phyloP scores from a whole-genome alignment of 192 early-diverging fungal genomes.

The Coemansia sp. region DNA sequence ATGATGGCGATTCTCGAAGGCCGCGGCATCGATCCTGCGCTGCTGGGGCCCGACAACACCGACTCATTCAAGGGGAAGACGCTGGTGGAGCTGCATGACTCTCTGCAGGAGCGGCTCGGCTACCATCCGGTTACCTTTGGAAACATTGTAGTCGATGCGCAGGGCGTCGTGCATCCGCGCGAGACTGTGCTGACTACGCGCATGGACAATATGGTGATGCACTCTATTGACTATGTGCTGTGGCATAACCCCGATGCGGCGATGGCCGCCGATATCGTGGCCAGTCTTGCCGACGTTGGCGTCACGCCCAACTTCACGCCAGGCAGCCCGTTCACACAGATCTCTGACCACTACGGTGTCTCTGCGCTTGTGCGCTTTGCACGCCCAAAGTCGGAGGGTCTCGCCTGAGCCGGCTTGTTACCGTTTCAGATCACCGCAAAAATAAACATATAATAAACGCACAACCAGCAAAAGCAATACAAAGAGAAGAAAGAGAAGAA shows the following conservation, averaged over 20 bases:
- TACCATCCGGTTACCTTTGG: slow-evolving; percentile 82
- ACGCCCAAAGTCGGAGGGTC: not conserved
- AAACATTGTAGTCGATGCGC: slow-evolving; percentile 57
- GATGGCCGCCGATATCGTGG: slow-evolving; percentile 14
- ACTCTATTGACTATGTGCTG: slow-evolving; percentile 57
- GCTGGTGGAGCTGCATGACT: slow-evolving; percentile 54
- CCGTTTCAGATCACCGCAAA: not conserved
- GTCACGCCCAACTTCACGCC: slow-evolving; percentile 51
- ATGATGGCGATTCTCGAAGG: slow-evolving; percentile 62
- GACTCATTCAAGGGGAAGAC: slow-evolving; percentile 42
- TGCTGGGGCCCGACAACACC: slow-evolving; percentile 47
- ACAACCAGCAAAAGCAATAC: not conserved
- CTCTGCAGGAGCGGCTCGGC: slow-evolving; percentile 59
- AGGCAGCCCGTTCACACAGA: slow-evolving; percentile 41
- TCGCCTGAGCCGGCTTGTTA: not conserved
- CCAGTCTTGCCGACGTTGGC: slow-evolving; percentile 34
- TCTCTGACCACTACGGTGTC: slow-evolving; percentile 60
- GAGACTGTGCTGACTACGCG: slow-evolving; percentile 64
- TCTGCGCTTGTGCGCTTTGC: slow-evolving; percentile 23
- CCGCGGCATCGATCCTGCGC: slow-evolving; percentile 45
- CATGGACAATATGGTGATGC: slow-evolving; percentile 54
- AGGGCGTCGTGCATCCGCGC: slow-evolving; percentile 54
- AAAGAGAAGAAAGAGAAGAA: not conserved
- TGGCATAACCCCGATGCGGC: slow-evolving; percentile 48
- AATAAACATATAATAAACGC: slow-evolving; percentile 6